Base-by-base conservation (phyloP, 495 filamentous ascomycete species). In the Melanomma pulvis-pyrius region DNA sequence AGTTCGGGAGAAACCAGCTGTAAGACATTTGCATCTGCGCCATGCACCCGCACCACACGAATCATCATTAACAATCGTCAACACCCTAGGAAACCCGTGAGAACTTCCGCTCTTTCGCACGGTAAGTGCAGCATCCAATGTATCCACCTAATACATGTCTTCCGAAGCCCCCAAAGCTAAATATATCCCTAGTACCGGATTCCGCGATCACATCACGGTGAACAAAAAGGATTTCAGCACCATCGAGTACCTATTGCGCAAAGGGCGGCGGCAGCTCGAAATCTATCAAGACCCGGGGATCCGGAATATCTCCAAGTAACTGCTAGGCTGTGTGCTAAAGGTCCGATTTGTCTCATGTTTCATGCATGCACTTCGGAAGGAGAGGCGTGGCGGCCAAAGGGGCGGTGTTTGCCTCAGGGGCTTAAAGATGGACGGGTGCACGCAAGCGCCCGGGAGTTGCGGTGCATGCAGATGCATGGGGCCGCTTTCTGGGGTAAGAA, bases 191-290 rank as follows among this genome's bases (percentile, higher is more conserved):
- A 63, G 28, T 59, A 26, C 47, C 19, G 92, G 97, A 69, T 98
- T 98, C 69, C 78, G 87, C 49, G 88, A 89, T 71, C 81, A 92
- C 71, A 72, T 86, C 1, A 72, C 74, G 22, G 72, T 97, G 36
- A 87, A 88, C 76, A 97, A 91, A 78, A 93, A 90, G 74, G 92
- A 98, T 74, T 98, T 98, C 76, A 78, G 78, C 47, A 85, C 92
- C 1, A 88, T 98, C 63, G 94, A 98, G 76, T 96, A 90, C 78
- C 80, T 97, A 3, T 74, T 98, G 30, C 84, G 93, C 49, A 93
- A 90, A 73, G 94, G 94, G 41, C 82, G 86, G 30, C 84, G 90
- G 56, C 92, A 98, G 76, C 78, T 98, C 25, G 92, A 97, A 56
- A 84, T 88, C 59, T 98, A 96, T 77, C 86, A 88, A 19, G 84